Conservation (phyloP, 495 filamentous ascomycete species). For the Peziza echinospora region DNA sequence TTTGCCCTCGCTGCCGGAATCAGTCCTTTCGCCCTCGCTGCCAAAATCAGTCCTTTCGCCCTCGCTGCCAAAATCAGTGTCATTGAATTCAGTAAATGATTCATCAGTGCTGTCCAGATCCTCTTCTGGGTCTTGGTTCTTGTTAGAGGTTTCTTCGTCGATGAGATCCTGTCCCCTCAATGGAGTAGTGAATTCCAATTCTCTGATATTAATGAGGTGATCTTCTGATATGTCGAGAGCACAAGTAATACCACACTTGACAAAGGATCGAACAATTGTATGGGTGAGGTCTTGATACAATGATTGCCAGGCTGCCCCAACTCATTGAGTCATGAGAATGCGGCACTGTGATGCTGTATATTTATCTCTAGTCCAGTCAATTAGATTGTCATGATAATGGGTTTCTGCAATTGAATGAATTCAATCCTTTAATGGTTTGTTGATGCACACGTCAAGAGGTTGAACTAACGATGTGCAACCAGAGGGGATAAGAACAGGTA, state of each 20-base stretch:
- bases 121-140: too few species aligned
- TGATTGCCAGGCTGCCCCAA: constrained; percentile 2
- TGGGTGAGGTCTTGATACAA: neutral
- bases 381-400: neutral
- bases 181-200: too few species aligned
- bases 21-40: too few species aligned
- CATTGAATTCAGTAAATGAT: too few species aligned
- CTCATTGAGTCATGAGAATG: neutral
- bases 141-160: too few species aligned
- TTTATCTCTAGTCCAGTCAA: neutral
- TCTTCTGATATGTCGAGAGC: constrained; percentile 2
- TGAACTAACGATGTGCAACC: neutral
- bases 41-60: too few species aligned
- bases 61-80: too few species aligned
- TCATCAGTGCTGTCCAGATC: too few species aligned
- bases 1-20: too few species aligned
- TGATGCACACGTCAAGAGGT: neutral
- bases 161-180: too few species aligned
- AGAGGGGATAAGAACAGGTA: neutral
- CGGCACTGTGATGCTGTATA: neutral
- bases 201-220: neutral
- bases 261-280: constrained; percentile 4
- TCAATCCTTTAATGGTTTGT: neutral
- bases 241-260: constrained; percentile 2
- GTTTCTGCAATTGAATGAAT: constrained; percentile 1